Evolutionary conservation across 768 basidiomycete species (phyloP), one percentile per base, ranked within the genome.

Genomic region (Goffeauzyma gilvescens): DNA sequence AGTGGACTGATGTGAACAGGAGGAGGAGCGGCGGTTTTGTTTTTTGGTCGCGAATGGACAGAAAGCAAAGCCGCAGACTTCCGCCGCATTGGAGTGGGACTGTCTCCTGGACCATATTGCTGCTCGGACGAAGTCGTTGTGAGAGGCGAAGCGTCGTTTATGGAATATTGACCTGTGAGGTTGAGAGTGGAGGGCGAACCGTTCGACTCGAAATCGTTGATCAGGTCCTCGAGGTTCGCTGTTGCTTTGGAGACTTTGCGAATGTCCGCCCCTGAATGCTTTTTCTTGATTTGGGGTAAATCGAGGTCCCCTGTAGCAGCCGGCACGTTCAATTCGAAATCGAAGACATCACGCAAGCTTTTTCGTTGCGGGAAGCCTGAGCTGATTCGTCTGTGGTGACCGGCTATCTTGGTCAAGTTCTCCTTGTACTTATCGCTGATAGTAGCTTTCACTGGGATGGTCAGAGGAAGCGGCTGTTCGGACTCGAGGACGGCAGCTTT

Each of bases 1-100:
- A 57, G 52, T 1, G 60, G 53, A 20, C 57, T 59, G 15, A 60
- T 28, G 27, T 55, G 54, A 37, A 63, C 50, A 1, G 59, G 60
- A 41, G 22, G 5, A 30, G 42, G 20, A 36, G 27, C 13, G 23
- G 23, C 13, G 38, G 13, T 24, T 48, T 53, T 27, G 54, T 32
- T 21, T 41, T 51, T 24, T 44, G 33, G 38, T 43, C 32, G 43
- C 38, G 12, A n/a, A n/a, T n/a, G n/a, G n/a, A n/a, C n/a, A n/a
- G n/a, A n/a, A n/a, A 58, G 39, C 47, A 57, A 45, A 6, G 52
- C 53, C 10, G 3, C 34, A 23, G 38, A 39, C 38, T 14, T 34
- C 22, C 51, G 46, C 13, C 61, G 52, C 33, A 60, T 42, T 2
- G 61, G 61, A 5, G 59, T 60, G 2, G 61, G 61, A 34, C 54